Evolutionary conservation across 306 rosid genomes (phyloP).

Genomic region (Malus fusca): DNA sequence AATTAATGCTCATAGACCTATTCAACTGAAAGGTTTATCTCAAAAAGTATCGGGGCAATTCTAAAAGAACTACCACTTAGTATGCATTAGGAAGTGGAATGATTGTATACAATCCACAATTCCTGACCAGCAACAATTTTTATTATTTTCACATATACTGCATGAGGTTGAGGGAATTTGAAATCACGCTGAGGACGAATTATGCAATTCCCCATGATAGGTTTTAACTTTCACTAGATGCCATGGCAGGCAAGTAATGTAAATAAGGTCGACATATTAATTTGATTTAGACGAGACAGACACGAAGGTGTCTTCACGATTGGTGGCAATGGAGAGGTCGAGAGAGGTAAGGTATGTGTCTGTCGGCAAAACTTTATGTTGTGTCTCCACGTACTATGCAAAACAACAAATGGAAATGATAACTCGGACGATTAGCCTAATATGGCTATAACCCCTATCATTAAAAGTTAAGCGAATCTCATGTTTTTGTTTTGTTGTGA

Average conservation of each 20-base stretch:
- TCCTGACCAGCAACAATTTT: too few relatives aligned
- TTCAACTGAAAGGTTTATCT: too few relatives aligned
- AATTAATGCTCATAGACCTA: too few relatives aligned
- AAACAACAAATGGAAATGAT: not conserved
- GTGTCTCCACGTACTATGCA: not conserved
- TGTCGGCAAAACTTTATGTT: not conserved
- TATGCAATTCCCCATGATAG: not conserved
- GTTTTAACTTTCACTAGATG: not conserved
- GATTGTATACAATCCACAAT: too few relatives aligned
- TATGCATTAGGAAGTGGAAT: too few relatives aligned
- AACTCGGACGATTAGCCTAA: not conserved
- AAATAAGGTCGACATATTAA: not conserved
- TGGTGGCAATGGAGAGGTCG: not conserved
- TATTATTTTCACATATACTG: not conserved
- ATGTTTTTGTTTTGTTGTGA: not conserved
- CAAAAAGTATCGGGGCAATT: too few relatives aligned
- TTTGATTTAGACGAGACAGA: constrained; percentile 8
- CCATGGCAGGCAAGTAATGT: not conserved
- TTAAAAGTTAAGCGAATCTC: too few relatives aligned
- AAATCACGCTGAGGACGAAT: not conserved
- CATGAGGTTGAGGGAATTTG: not conserved
- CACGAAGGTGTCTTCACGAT: constrained; percentile 8
- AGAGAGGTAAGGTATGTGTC: not conserved
- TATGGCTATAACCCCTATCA: too few relatives aligned
- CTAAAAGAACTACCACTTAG: too few relatives aligned